Evolutionary conservation across 306 rosid genomes (phyloP).

Genomic region (Lagenaria siceraria): DNA sequence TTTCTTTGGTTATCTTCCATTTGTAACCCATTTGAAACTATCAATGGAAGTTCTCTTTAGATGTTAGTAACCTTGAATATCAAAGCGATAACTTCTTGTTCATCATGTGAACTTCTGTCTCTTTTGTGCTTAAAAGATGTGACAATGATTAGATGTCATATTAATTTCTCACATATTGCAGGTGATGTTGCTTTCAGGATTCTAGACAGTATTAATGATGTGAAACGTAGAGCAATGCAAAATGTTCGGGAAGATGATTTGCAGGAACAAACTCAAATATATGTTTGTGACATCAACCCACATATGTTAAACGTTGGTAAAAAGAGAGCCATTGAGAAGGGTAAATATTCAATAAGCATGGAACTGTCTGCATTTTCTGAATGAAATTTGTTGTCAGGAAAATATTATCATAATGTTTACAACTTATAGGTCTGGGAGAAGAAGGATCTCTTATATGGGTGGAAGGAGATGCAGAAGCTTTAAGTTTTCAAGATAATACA

Average conservation of each 20-base stretch:
- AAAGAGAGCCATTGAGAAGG: slow-evolving; percentile 56
- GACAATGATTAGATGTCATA: background rate
- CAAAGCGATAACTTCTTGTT: background rate
- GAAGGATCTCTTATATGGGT: slow-evolving; percentile 69
- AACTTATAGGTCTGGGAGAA: slow-evolving; percentile 49
- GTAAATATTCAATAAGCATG: slow-evolving; percentile 26
- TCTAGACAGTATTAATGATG: slow-evolving; percentile 47
- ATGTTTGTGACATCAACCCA: slow-evolving; percentile 83
- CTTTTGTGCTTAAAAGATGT: background rate
- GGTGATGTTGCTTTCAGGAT: slow-evolving; percentile 98
- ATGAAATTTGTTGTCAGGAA: background rate
- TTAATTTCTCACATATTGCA: slow-evolving; percentile 20
- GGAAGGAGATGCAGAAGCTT: slow-evolving; percentile 83
- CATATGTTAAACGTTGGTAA: slow-evolving; percentile 81
- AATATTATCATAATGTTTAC: slow-evolving; percentile 8
- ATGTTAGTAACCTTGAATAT: background rate
- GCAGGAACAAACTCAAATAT: slow-evolving; percentile 55
- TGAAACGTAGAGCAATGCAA: slow-evolving; percentile 52
- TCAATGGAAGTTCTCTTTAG: background rate
- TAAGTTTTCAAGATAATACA: slow-evolving; percentile 49
- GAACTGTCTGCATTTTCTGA: slow-evolving; percentile 2
- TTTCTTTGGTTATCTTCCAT: background rate
- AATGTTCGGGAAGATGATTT: slow-evolving; percentile 38
- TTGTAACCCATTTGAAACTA: background rate
- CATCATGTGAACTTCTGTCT: background rate